Conservation (phyloP, 805 yeast species). For the Torulaspora franciscae region DNA sequence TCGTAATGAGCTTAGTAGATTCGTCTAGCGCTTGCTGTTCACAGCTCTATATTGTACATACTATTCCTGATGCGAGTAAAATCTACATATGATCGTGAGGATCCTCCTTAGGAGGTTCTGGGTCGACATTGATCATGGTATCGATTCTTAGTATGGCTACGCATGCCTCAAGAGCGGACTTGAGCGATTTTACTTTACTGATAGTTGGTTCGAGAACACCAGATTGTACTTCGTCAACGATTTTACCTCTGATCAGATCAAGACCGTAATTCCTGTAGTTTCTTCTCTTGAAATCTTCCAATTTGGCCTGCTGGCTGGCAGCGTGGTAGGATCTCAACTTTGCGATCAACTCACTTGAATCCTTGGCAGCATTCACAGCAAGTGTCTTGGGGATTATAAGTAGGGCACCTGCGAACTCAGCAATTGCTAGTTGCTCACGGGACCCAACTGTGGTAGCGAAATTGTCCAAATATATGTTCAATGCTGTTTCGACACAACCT, state of each 20-base stretch:
- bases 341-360: slow-evolving; percentile 89
- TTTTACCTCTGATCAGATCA: slow-evolving; percentile 85
- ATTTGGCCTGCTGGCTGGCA: slow-evolving; percentile 81
- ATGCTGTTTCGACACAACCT: slow-evolving; percentile 97
- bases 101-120: slow-evolving; percentile 88
- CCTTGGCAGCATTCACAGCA: slow-evolving; percentile 97
- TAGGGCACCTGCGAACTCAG: slow-evolving; percentile 90
- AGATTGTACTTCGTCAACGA: slow-evolving; percentile 72
- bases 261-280: slow-evolving; percentile 88
- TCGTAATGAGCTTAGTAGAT: background rate
- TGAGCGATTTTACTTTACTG: slow-evolving; percentile 85
- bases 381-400: slow-evolving; percentile 92
- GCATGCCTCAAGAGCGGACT: slow-evolving; percentile 97
- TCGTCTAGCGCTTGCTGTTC: background rate
- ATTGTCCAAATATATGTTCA: slow-evolving; percentile 89
- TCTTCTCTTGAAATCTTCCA: slow-evolving; percentile 78
- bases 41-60: slow-evolving; percentile 5
- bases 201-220: slow-evolving; percentile 97
- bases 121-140: slow-evolving; percentile 96
- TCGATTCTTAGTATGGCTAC: slow-evolving; percentile 95
- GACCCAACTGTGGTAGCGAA: slow-evolving; percentile 98
- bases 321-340: slow-evolving; percentile 95
- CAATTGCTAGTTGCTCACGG: slow-evolving; percentile 95
- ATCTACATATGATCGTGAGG: slow-evolving; percentile 65
- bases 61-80: background rate